Evolutionary conservation across 768 basidiomycete genomes (phyloP).

Genomic region (Boletus huronensis): DNA sequence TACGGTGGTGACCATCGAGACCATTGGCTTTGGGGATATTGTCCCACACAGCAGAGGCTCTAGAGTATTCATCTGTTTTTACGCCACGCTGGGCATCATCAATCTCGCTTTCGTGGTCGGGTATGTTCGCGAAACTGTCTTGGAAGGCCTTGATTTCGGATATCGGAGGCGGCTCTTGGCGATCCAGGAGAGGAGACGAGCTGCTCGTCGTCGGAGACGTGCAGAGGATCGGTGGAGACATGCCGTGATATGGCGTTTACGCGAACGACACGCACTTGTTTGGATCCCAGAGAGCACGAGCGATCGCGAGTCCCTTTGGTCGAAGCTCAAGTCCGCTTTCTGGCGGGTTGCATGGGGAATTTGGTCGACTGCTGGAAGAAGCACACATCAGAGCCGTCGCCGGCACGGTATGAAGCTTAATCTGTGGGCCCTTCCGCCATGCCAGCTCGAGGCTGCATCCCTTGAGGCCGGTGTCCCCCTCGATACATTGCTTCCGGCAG

Average conservation of each 20-base stretch:
- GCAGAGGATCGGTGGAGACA: constrained; percentile 54
- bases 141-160: constrained; percentile 68
- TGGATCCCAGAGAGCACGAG: constrained; percentile 47
- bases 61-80: constrained; percentile 58
- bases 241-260: constrained; percentile 64
- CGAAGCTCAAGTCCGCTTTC: constrained; percentile 6
- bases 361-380: not conserved
- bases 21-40: constrained; percentile 77
- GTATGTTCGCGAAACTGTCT: constrained; percentile 63
- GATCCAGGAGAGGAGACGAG: constrained; percentile 45
- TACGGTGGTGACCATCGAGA: constrained; percentile 69
- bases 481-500: constrained; percentile 44
- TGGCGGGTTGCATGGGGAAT: constrained; percentile 11
- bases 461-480: constrained; percentile 66
- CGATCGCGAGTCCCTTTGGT: constrained; percentile 5
- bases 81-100: constrained; percentile 57
- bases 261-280: constrained; percentile 42
- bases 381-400: constrained; percentile 3
- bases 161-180: constrained; percentile 53
- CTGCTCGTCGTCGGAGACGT: constrained; percentile 39
- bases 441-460: constrained; percentile 58
- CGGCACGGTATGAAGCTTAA: constrained; percentile 59
- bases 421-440: constrained; percentile 51
- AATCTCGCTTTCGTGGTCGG: constrained; percentile 62
- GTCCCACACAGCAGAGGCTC: constrained; percentile 46